Evolutionary conservation across 192 early-diverging fungal species (phyloP).

Genomic region (Coemansia sp.): DNA sequence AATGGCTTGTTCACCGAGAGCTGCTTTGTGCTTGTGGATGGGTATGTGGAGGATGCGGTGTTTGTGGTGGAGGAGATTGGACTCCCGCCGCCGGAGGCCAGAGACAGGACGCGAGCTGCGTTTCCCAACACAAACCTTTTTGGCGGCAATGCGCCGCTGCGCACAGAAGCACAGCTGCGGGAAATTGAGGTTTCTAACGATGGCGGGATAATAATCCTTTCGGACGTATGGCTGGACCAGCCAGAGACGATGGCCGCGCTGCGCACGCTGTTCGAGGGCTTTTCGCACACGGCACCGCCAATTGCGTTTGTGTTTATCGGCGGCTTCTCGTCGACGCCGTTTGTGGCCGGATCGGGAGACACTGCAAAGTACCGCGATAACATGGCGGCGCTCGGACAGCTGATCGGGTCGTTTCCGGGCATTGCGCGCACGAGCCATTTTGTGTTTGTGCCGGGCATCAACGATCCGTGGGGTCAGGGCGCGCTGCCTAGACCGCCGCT

Average conservation of each 20-base stretch:
- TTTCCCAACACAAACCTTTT: conserved; percentile 50
- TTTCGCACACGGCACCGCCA: conserved; percentile 64
- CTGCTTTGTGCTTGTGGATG: conserved; percentile 86
- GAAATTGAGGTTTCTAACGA: conserved; percentile 58
- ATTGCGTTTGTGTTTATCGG: conserved; percentile 87
- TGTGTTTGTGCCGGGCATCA: conserved; percentile 87
- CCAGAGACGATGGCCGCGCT: conserved; percentile 76
- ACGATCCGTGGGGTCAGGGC: conserved; percentile 78
- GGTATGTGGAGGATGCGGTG: conserved; percentile 69
- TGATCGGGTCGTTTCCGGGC: conserved; percentile 38
- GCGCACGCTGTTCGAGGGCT: conserved; percentile 73
- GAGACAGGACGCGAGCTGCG: conserved; percentile 34
- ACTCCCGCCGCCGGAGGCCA: conserved; percentile 73
- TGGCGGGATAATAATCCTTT: conserved; percentile 75
- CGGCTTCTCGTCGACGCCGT: conserved; percentile 79
- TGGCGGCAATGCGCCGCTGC: conserved; percentile 41
- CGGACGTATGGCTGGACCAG: conserved; percentile 87
- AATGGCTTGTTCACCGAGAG: conserved; percentile 82
- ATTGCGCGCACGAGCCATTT: conserved; percentile 61
- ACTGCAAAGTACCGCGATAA: conserved; percentile 61
- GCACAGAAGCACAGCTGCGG: conserved; percentile 49
- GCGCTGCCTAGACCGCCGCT: conserved; percentile 75
- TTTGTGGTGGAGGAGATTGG: conserved; percentile 73
- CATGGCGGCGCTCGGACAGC: conserved; percentile 42
- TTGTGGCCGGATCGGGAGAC: conserved; percentile 63